Percentiles rank a stretch among this genome's conserved stretches.
Conservation (phyloP, 768 basidiomycete species). For the Podaxis mareebaensis region DNA sequence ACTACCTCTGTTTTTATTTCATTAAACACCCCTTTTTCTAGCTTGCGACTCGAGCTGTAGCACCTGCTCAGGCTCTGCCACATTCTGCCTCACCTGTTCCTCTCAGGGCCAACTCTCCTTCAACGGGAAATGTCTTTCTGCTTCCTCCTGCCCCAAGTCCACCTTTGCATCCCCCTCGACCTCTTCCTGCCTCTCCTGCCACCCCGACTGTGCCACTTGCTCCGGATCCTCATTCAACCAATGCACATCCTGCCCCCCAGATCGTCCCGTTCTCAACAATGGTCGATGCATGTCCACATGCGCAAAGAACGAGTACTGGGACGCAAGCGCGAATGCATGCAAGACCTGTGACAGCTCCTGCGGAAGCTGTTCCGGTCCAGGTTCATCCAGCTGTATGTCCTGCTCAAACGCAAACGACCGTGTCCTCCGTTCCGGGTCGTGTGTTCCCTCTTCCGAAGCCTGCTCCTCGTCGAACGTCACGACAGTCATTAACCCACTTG, state of each 20-base stretch:
- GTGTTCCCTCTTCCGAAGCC: slow-evolving; percentile 43
- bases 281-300: slow-evolving; percentile 82
- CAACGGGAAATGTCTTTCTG: slow-evolving; percentile 62
- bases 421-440: slow-evolving; percentile 66
- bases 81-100: slow-evolving; percentile 73
- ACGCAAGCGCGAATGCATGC: slow-evolving; percentile 60
- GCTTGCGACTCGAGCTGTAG: slow-evolving; percentile 75
- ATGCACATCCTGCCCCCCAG: slow-evolving; percentile 68
- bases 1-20: neutral
- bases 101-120: slow-evolving; percentile 62
- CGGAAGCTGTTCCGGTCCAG: slow-evolving; percentile 73
- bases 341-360: slow-evolving; percentile 72
- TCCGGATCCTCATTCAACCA: slow-evolving; percentile 71
- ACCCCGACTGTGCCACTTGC: slow-evolving; percentile 82
- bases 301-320: slow-evolving; percentile 67
- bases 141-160: slow-evolving; percentile 64
- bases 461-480: slow-evolving; percentile 51
- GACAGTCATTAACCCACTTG: slow-evolving; percentile 65
- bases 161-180: slow-evolving; percentile 67
- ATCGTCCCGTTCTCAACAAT: slow-evolving; percentile 68
- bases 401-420: slow-evolving; percentile 61
- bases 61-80: slow-evolving; percentile 66
- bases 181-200: slow-evolving; percentile 69
- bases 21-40: slow-evolving; percentile 16
- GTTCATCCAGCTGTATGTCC: slow-evolving; percentile 69